These are phyloP conservation scores for Quercus alba DNA, from an alignment of 306 rosid species.

Conservation along the genomic window DNA sequence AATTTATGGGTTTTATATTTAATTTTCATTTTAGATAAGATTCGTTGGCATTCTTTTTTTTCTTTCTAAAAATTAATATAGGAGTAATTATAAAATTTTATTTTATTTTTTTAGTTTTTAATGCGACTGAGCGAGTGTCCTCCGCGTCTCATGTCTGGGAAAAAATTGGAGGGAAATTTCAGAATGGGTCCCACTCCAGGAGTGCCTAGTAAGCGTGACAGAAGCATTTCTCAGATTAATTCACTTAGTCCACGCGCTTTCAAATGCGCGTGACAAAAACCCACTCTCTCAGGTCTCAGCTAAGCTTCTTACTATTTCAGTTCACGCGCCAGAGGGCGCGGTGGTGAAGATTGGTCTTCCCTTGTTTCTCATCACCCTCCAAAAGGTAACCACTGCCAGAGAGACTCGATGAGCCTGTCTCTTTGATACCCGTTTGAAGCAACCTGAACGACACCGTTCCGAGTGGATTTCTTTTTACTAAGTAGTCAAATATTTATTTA, in stretches of 20 bases:
- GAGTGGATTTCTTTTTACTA: neutral
- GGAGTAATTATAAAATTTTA: neutral
- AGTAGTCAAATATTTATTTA: too few relatives aligned
- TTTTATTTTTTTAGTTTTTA: neutral
- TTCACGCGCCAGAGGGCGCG: neutral
- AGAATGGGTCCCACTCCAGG: constrained; percentile 23
- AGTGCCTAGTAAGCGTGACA: constrained; percentile 24
- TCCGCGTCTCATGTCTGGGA: constrained; percentile 2
- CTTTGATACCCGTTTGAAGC: neutral
- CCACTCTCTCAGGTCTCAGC: neutral
- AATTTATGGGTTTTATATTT: too few relatives aligned
- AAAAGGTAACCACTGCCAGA: constrained; percentile 2
- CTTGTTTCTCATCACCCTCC: constrained; percentile 7
- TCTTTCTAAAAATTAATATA: neutral
- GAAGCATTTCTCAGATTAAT: constrained; percentile 11
- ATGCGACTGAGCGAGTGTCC: neutral
- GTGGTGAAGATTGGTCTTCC: neutral
- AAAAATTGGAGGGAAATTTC: constrained; percentile 26
- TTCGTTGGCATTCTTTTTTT: too few relatives aligned
- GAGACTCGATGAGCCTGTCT: neutral
- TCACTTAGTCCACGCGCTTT: neutral
- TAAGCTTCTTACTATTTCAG: neutral
- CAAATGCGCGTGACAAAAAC: neutral
- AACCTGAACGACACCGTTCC: neutral
- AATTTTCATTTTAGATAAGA: too few relatives aligned